Evolutionary conservation across 192 early-diverging fungal genomes (phyloP), one percentile per base, ranked within the genome.

Genomic region (Linnemannia hyalina): DNA sequence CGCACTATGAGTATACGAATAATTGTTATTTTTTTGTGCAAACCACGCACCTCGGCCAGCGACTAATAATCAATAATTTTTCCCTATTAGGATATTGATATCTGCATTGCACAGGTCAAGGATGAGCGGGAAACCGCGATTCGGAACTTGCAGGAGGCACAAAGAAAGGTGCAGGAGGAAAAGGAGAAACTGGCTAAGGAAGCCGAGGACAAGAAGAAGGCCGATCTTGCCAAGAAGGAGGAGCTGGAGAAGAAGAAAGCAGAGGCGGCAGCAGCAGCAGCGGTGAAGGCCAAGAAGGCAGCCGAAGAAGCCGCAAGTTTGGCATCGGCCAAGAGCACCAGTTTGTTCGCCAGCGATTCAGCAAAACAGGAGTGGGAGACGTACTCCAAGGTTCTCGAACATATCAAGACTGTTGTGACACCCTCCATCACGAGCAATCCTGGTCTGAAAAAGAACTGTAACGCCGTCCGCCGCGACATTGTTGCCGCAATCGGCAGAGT

Each of bases 401-500:
- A 86, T 18, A 89, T 93, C 49, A 88, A 89, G 73, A 60, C 82
- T 1, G 60, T 63, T 5, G 81, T 93, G 38, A 73, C 77, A 36
- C 91, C 91, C 10, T 79, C 77, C 3, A 76, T 89, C 74, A 52
- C 65, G 9, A 79, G 76, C 69, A 89, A 87, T 26, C 77, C 49
- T 69, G 76, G 7, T 55, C 68, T 81, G 42, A 90, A 85, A 70
- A 81, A 65, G 42, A 74, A 26, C 38, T 82, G 70, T 35, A 79
- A 77, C 20, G 77, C 88, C 0, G 57, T 70, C 1, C 70, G 80
- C 22, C 80, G 83, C 47, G 79, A 83, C 0, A 86, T 93, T 18
- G 91, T 87, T 35, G 79, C 84, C 20, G 80, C 77, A 23, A 73
- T 93, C 8, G 88, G 88, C 18, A 92, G 92, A 55, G 38, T 93